phyloP scores from a whole-genome alignment of 1,139 yeast genomes.

The Hanseniaspora gamundiae region DNA sequence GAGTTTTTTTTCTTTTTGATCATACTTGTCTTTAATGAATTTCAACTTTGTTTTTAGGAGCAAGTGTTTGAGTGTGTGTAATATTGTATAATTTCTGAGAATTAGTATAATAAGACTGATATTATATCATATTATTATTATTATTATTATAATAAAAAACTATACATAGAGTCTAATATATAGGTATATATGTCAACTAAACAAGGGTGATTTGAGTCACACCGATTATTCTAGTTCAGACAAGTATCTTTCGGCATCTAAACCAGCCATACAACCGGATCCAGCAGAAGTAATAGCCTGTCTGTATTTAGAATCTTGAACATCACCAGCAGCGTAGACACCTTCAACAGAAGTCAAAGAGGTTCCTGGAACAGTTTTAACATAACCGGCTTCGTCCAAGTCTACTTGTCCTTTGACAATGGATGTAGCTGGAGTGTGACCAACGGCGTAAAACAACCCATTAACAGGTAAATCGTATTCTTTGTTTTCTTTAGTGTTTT shows the following conservation, averaged over 20 bases:
- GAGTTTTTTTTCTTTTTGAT: slow-evolving; percentile 5
- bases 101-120: too few species aligned
- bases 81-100: too few species aligned
- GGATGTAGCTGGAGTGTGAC: slow-evolving; percentile 90
- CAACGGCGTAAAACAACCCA: slow-evolving; percentile 96
- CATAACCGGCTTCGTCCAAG: slow-evolving; percentile 79
- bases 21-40: too few species aligned
- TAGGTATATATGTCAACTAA: not conserved
- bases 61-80: too few species aligned
- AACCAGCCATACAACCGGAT: slow-evolving; percentile 98
- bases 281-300: slow-evolving; percentile 99
- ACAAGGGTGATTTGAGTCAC: too few species aligned
- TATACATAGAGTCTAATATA: too few species aligned
- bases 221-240: slow-evolving; percentile 45
- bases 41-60: not conserved
- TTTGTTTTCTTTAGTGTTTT: slow-evolving; percentile 64
- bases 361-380: slow-evolving; percentile 80
- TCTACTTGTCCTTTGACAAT: slow-evolving; percentile 69
- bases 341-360: slow-evolving; percentile 81
- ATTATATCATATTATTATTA: too few species aligned
- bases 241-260: slow-evolving; percentile 80
- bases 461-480: slow-evolving; percentile 59
- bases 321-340: slow-evolving; percentile 98
- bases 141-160: too few species aligned
- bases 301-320: slow-evolving; percentile 91